phyloP scores from a whole-genome alignment of 1,284 basidiomycete genomes.

The Phenoliferia sp. region DNA sequence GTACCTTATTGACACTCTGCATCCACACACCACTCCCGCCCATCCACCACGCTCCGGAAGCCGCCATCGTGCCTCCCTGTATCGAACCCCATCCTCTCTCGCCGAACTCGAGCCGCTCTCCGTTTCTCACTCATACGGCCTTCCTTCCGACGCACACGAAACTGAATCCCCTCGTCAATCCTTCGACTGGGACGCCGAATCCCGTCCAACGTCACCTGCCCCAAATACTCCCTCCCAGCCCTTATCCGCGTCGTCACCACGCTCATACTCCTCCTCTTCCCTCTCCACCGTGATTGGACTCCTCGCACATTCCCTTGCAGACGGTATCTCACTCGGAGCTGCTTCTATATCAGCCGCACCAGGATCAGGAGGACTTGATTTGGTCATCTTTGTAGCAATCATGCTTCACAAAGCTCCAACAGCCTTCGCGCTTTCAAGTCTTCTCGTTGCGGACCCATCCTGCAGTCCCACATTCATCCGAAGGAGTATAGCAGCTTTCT shows the following conservation, averaged over 20 bases:
- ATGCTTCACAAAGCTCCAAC: constrained; percentile 70
- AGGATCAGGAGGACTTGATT: constrained; percentile 49
- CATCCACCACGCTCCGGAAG: background rate
- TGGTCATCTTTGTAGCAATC: constrained; percentile 81
- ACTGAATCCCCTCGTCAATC: background rate
- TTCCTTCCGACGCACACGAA: background rate
- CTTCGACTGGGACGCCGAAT: constrained; percentile 26
- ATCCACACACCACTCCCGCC: constrained; percentile 10
- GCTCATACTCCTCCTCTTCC: constrained; percentile 37
- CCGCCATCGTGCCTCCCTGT: constrained; percentile 8
- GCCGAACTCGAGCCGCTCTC: constrained; percentile 30
- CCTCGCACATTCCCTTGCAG: constrained; percentile 77
- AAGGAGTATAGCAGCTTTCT: constrained; percentile 24
- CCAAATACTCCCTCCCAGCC: too few relatives aligned
- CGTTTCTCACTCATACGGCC: background rate
- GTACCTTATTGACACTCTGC: constrained; percentile 27
- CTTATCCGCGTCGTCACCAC: too few relatives aligned
- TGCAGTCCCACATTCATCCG: constrained; percentile 15
- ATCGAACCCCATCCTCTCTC: constrained; percentile 11
- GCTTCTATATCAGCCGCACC: constrained; percentile 37
- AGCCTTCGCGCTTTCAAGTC: constrained; percentile 33
- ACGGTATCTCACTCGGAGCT: constrained; percentile 84
- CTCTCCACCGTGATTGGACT: constrained; percentile 76
- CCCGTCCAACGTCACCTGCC: constrained; percentile 3
- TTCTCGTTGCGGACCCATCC: constrained; percentile 24